Evolutionary conservation across 2,329 filamentous ascomycete genomes (phyloP).

Genomic region (Thermomyces lanuginosus): DNA sequence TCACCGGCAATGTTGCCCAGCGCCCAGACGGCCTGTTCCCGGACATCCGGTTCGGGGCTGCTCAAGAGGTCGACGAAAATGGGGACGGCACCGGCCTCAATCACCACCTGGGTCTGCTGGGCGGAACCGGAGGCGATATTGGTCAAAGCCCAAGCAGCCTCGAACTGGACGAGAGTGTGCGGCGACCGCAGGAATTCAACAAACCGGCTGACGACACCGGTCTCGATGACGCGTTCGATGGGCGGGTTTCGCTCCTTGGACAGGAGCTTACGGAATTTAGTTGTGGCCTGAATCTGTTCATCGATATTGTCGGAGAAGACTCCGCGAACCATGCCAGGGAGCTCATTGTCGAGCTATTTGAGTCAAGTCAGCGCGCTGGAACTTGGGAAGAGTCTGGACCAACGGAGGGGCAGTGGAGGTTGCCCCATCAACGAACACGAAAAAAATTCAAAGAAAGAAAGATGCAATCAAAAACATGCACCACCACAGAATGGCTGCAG

Average conservation of each 20-base stretch:
- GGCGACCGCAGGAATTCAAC: constrained; percentile 96
- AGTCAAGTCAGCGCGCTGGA: too few relatives aligned
- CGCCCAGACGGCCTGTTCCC: constrained; percentile 97
- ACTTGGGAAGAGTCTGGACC: too few relatives aligned
- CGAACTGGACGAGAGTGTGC: constrained; percentile 95
- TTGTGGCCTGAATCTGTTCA: constrained; percentile 89
- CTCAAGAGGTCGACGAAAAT: constrained; percentile 94
- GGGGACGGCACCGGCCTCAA: constrained; percentile 91
- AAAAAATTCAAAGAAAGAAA: neutral
- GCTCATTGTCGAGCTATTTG: constrained; percentile 91
- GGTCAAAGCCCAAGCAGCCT: constrained; percentile 96
- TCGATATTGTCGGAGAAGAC: constrained; percentile 99
- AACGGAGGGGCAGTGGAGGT: too few relatives aligned
- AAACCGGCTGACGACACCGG: constrained; percentile 89
- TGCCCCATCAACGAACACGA: too few relatives aligned
- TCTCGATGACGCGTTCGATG: constrained; percentile 98
- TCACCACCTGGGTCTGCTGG: constrained; percentile 94
- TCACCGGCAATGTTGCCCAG: constrained; percentile 97
- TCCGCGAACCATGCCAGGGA: constrained; percentile 92
- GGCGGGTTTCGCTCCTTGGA: constrained; percentile 98
- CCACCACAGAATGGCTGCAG: neutral
- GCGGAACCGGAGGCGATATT: constrained; percentile 98
- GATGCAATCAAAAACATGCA: neutral
- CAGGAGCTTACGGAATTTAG: constrained; percentile 93
- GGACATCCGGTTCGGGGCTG: constrained; percentile 92